Evolutionary conservation across 805 yeast species (phyloP), one percentile per base, ranked within the genome.

Genomic region (Danielozyma ontarioensis): DNA sequence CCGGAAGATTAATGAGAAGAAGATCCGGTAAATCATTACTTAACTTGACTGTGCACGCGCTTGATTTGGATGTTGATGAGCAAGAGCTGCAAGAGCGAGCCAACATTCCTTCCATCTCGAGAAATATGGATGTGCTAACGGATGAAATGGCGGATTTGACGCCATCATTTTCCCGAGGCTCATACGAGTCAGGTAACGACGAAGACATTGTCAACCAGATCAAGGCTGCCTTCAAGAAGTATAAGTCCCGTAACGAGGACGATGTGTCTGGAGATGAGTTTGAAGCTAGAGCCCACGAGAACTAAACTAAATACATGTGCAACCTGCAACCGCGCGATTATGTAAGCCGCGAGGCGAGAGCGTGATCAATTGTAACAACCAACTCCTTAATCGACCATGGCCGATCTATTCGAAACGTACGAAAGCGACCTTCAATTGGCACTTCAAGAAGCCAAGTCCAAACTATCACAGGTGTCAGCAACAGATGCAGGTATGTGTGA

Each of bases 381-480:
- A 19, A 19, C 10, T 10, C 22, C 22, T 19, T 6, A 19, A 19
- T 19, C 6, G n/a, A 32, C 29, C 57, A 62, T 62, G 68, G 59
- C 80, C 1, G 82, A 78, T 18, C 58, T 79, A 49, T 79, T 82
- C 50, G 60, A 67, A 16, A 71, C 74, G 24, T 82, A 82, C 55
- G 89, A 83, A 47, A 53, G 80, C 2, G 95, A 86, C 51, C 77
- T 78, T 57, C 78, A 79, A 51, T 69, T 83, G 41, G 77, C 88
- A 2, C 69, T 72, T 40, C 75, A 76, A 32, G 94, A 85, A 43
- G 80, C 87, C 22, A 74, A 72, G 45, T 76, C 80, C 45, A 81
- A 79, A 49, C 61, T 85, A 27, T 66, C 71, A 11, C 76, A 75
- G 41, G 69, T 78, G 10, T 59, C 73, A 8, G 68, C 72, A 4